Base-by-base conservation (phyloP, 2,329 filamentous ascomycete genomes). In the Alternaria rosae region DNA sequence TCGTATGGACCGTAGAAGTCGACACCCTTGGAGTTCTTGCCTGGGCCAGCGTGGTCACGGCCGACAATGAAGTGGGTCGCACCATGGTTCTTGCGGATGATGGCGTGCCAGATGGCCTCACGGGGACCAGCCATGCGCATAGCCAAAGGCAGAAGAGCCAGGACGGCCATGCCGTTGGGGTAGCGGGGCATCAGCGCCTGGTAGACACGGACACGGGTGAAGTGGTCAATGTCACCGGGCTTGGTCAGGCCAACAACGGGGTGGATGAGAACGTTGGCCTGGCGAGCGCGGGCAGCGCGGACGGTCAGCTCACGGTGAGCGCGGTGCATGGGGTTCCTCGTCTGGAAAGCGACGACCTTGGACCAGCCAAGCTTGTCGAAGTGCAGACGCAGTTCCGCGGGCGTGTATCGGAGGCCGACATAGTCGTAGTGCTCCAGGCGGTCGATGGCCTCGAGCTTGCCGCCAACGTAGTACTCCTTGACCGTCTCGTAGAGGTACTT, bases 321-420 rank as follows among this genome's bases (percentile, higher is more conserved):
- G 77, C 95, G 92, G 86, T 99, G 95, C 95, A 99, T 99, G 73
- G 95, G 95, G 85, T 99, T 99, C 81, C 76, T 73, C 69, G 95
- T 99, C 87, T 99, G 95, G 91, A 99, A 99, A 78, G 95, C 95
- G 68, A 99, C 95, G 73, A 99, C 94, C 81, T 91, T 91, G 82
- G 92, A 90, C 95, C 95, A 99, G 83, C 95, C 95, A 74, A 99
- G 93, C 88, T 99, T 99, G 87, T 98, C 95, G 79, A 99, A 99
- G 86, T 98, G 94, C 69, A 92, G 86, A 75, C 95, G 92, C 75
- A 99, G 87, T 85, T 99, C 95, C 51, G 95, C 91, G 68, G 95
- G 95, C 11, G 95, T 86, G 92, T 92, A 98, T 85, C 95, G 90
- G 62, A 98, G 88, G 76, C 92, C 95, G 72, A 98, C 92, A 85